Conservation (phyloP, 495 filamentous ascomycete species). For the Jackrogersella multiformis region DNA sequence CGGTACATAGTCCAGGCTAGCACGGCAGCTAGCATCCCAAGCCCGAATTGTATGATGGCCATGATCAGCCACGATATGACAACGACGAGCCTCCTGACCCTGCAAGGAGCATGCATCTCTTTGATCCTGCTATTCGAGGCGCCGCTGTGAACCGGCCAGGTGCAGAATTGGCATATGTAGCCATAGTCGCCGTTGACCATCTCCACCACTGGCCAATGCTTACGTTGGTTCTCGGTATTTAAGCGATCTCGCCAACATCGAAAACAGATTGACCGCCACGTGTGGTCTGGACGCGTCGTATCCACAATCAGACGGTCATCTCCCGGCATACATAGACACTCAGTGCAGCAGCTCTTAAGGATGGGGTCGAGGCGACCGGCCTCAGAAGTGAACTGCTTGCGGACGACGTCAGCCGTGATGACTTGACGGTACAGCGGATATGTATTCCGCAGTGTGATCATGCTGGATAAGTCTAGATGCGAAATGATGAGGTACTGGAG, state of each 20-base stretch:
- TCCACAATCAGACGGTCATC: conserved; percentile 45
- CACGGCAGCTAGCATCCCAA: conserved; percentile 43
- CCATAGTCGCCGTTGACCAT: conserved; percentile 45
- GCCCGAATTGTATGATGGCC: conserved; percentile 47
- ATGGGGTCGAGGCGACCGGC: conserved; percentile 13
- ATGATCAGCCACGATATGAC: conserved; percentile 43
- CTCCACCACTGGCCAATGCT: conserved; percentile 44
- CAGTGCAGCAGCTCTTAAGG: conserved; percentile 37
- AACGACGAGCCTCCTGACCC: conserved; percentile 42
- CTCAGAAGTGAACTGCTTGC: conserved; percentile 31
- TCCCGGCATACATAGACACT: conserved; percentile 45
- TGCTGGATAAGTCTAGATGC: conserved; percentile 41
- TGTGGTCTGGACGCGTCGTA: conserved; percentile 21
- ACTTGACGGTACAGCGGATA: conserved; percentile 40
- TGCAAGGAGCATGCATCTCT: conserved; percentile 44
- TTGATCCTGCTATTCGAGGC: conserved; percentile 31
- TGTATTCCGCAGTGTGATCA: conserved; percentile 39
- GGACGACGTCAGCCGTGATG: conserved; percentile 39
- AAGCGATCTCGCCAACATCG: conserved; percentile 44
- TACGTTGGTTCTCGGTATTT: conserved; percentile 37
- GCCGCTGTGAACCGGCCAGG: conserved; percentile 45
- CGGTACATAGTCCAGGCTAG: conserved; percentile 47
- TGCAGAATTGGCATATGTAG: conserved; percentile 48
- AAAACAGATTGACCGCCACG: conserved; percentile 46
- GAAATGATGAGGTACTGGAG: conserved; percentile 44